These are phyloP conservation scores for Russula compacta DNA, from an alignment of 768 basidiomycete species.

Conservation along the genomic window DNA sequence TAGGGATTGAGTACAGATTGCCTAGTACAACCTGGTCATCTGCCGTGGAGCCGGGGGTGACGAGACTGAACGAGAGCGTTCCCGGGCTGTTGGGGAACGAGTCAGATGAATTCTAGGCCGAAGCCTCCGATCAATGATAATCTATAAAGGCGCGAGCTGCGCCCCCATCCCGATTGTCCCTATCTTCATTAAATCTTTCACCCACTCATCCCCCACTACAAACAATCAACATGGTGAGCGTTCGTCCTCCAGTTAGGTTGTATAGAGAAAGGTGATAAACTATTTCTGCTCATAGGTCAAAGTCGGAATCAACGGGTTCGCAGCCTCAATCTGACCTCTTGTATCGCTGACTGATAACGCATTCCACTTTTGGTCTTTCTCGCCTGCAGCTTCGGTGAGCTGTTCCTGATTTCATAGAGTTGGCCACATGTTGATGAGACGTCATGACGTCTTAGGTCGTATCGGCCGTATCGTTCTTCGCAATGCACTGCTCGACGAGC, in stretches of 20 bases:
- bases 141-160: neutral
- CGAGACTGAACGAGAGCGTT: too few relatives aligned
- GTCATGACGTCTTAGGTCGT: slow-evolving; percentile 54
- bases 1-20: too few relatives aligned
- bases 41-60: too few relatives aligned
- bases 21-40: too few relatives aligned
- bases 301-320: slow-evolving; percentile 97
- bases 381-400: slow-evolving; percentile 57
- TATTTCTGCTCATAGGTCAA: slow-evolving; percentile 40
- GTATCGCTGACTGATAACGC: slow-evolving; percentile 5
- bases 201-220: neutral
- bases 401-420: neutral
- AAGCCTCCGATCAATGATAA: slow-evolving; percentile 16
- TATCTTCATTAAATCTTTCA: neutral
- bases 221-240: neutral
- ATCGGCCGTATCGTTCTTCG: slow-evolving; percentile 98
- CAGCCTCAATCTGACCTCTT: slow-evolving; percentile 24
- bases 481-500: slow-evolving; percentile 72
- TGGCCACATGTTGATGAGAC: neutral
- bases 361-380: slow-evolving; percentile 10
- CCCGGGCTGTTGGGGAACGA: too few relatives aligned
- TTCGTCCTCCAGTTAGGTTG: neutral
- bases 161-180: slow-evolving; percentile 6
- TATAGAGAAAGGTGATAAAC: neutral
- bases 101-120: neutral